Evolutionary conservation across 1,284 basidiomycete species (phyloP), one percentile per base, ranked within the genome.

Genomic region (Malassezia slooffiae): DNA sequence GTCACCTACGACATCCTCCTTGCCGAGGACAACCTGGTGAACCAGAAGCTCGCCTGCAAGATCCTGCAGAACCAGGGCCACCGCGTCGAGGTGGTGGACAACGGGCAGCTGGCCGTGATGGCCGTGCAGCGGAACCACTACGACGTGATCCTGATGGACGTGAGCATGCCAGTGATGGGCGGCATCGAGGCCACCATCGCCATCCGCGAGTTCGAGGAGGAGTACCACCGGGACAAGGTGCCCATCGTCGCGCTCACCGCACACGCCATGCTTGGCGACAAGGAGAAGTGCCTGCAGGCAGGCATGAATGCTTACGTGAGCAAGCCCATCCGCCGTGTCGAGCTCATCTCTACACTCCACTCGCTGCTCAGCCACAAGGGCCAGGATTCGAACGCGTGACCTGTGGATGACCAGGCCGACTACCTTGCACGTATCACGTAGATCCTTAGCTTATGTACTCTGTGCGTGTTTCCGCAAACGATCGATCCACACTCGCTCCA

Each of bases 21-120:
- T 6, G 91, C 91, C 0, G 91, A 99, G 70, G 93, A 97, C 71
- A 97, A 97, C 64, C 74, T 91, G 55, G 91, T 97, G 52, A 97
- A 97, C 73, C 91, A 97, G 74, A 87, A 89, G 70, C 73, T 97
- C 5, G 93, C 93, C 0, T 84, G 93, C 58, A 95, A 95, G 76
- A 87, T 97, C 55, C 74, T 99, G 26, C 89, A 96, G 73, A 91
- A 89, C 67, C 90, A 90, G 41, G 91, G 91, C 0, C 93, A 97
- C 70, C 80, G 80, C 31, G 88, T 95, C 24, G 88, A 95, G 73
- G 89, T 97, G 47, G 93, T 91, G 13, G 90, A 96, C 75, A 97
- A 97, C 63, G 93, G 93, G 8, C 83, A 83, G 60, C 74, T 89
- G 47, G 88, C 88, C 1, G 80, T 91, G 12, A 83, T 89, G 67